These are phyloP conservation scores for Penicillium sp. DNA, from an alignment of 2,329 filamentous ascomycete genomes.

Conservation along the genomic window DNA sequence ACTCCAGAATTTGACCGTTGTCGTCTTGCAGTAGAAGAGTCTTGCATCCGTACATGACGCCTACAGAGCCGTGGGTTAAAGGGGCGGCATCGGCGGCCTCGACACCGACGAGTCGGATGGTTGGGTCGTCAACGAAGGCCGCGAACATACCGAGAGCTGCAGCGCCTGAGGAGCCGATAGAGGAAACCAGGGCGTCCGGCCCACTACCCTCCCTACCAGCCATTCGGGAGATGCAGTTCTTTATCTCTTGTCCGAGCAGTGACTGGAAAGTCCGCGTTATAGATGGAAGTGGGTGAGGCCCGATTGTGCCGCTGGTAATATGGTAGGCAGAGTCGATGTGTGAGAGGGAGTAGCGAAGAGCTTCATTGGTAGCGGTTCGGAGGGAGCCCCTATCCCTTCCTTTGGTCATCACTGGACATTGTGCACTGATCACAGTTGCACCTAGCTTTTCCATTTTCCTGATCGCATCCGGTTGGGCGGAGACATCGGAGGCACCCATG, in stretches of 20 bases:
- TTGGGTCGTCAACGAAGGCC: conserved; percentile 80
- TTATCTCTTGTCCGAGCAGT: conserved; percentile 91
- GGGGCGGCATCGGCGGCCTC: conserved; percentile 92
- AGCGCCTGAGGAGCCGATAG: conserved; percentile 82
- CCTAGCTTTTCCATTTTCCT: conserved; percentile 95
- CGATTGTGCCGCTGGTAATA: conserved; percentile 93
- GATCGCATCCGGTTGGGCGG: conserved; percentile 90
- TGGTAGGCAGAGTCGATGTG: conserved; percentile 92
- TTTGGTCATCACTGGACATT: conserved; percentile 64
- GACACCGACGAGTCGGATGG: conserved; percentile 85
- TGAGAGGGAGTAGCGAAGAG: conserved; percentile 86
- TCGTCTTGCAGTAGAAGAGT: conserved; percentile 91
- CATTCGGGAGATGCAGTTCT: conserved; percentile 79
- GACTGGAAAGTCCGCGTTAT: conserved; percentile 98
- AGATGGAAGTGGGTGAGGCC: conserved; percentile 93
- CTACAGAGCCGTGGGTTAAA: conserved; percentile 78
- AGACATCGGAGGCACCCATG: conserved; percentile 96
- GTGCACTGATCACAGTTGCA: conserved; percentile 82
- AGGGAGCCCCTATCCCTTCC: conserved; percentile 59
- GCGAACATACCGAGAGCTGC: conserved; percentile 98
- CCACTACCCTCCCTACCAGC: conserved; percentile 67
- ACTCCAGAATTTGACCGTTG: conserved; percentile 87
- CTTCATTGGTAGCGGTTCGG: conserved; percentile 88
- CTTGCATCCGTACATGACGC: conserved; percentile 91
- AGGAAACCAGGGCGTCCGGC: conserved; percentile 94